Evolutionary conservation across 768 basidiomycete genomes (phyloP), one percentile per base, ranked within the genome.

Genomic region (Gelatoporia subvermispora): DNA sequence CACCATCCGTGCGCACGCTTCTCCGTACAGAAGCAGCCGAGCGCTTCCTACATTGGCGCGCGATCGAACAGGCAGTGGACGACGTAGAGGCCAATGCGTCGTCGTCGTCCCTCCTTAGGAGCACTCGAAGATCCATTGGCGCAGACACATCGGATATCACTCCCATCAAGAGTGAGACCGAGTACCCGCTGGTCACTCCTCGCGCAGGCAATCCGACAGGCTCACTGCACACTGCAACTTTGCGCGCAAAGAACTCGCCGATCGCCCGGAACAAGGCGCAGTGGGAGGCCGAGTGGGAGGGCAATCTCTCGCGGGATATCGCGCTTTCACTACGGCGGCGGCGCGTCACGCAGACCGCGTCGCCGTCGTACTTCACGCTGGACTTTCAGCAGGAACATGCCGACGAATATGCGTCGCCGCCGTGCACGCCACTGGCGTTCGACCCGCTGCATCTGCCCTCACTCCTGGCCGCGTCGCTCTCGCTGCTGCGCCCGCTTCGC

Each of bases 391-490:
- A 54, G 17, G 43, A n/a, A 37, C 24, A 46, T 21, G 25, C 36
- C 4, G 43, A 41, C 2, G 36, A 28, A 4, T 28, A 45, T 8
- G 22, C 41, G 18, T 47, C 47, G 15, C 49, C 62, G 13, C 35
- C 43, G 13, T 65, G 68, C 45, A 22, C 54, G 4, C 45, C 60
- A n/a, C 61, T 64, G 17, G 48, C 67, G 16, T 74, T 82, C 50
- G 85, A 87, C 53, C 85, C 85, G 1, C 63, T 88, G 15, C 82
- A 86, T 60, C 60, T 86, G 31, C 82, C 84, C 1, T 84, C 82
- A 4, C 64, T 87, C 24, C 13, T 87, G 7, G 58, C 78, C 41
- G 76, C 84, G 56, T 80, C 84, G 1, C 49, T 84, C 22, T 85
- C 84, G 8, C 70, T 86, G 21, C 53, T 86, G 8, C 72, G 69